Evolutionary conservation across 1,284 basidiomycete genomes (phyloP).

Genomic region (Phylloboletellus chloephorus): DNA sequence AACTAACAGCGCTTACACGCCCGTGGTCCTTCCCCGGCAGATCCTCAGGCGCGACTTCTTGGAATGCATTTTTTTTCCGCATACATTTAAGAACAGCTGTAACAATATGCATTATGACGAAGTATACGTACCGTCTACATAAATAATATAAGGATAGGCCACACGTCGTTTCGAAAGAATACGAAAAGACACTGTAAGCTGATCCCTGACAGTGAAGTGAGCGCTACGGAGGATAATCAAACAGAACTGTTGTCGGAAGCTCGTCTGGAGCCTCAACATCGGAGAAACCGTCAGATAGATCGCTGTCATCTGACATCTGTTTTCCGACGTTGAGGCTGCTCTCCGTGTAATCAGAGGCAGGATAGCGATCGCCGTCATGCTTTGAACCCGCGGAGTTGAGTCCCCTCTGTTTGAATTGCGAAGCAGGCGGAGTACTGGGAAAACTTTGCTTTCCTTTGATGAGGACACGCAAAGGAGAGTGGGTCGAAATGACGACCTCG

Average conservation of each 20-base stretch:
- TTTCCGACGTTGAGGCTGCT: slow-evolving; percentile 4
- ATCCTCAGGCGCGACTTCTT: too few relatives aligned
- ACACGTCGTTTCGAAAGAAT: slow-evolving; percentile 12
- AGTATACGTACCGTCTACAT: slow-evolving; percentile 15
- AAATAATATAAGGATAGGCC: slow-evolving; percentile 33
- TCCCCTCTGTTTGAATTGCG: slow-evolving; percentile 22
- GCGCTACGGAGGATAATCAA: slow-evolving; percentile 19
- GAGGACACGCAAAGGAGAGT: slow-evolving; percentile 6
- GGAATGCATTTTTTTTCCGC: too few relatives aligned
- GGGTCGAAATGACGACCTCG: slow-evolving; percentile 22
- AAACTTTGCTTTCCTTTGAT: slow-evolving; percentile 15
- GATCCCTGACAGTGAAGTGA: slow-evolving; percentile 8
- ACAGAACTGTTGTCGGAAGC: slow-evolving; percentile 19
- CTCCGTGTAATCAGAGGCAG: slow-evolving; percentile 23
- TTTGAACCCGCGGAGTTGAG: slow-evolving; percentile 15
- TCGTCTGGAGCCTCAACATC: slow-evolving; percentile 23
- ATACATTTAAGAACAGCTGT: too few relatives aligned
- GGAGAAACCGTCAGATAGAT: slow-evolving; percentile 24
- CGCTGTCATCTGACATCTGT: too few relatives aligned
- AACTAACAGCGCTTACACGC: too few relatives aligned
- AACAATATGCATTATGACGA: slow-evolving; percentile 7
- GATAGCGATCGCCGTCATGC: slow-evolving; percentile 19
- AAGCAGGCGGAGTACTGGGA: slow-evolving; percentile 20
- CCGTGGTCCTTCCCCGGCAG: too few relatives aligned
- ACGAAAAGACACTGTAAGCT: slow-evolving; percentile 11